These are phyloP conservation scores for Populus euphratica DNA, from an alignment of 345 rosid genomes.

Conservation along the genomic window DNA sequence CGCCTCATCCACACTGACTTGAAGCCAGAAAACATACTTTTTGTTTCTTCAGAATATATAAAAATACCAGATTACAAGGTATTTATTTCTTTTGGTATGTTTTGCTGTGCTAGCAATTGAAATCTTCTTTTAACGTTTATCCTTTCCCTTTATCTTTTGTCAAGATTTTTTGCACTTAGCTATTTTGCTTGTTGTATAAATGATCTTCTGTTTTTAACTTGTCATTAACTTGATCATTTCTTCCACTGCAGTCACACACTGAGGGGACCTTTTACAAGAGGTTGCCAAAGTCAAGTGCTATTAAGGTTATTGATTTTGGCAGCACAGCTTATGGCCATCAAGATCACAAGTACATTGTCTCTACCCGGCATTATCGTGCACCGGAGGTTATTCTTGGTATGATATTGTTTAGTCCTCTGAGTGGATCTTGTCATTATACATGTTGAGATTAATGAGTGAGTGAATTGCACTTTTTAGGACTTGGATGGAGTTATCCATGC, in stretches of 20 bases:
- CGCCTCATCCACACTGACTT: slow-evolving; percentile 61
- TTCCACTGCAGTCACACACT: slow-evolving; percentile 25
- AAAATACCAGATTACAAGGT: slow-evolving; percentile 65
- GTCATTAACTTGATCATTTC: neutral
- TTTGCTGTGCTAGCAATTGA: neutral
- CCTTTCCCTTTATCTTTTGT: neutral
- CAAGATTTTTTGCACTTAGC: neutral
- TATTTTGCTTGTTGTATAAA: neutral
- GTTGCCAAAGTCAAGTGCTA: slow-evolving; percentile 67
- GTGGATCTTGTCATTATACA: neutral
- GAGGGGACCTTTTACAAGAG: slow-evolving; percentile 46
- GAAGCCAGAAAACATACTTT: slow-evolving; percentile 67
- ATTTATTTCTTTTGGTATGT: neutral
- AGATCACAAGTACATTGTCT: slow-evolving; percentile 57
- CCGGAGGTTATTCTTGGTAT: slow-evolving; percentile 74
- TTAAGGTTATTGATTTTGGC: slow-evolving; percentile 75
- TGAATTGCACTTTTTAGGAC: slow-evolving; percentile 40
- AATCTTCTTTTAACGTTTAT: slow-evolving; percentile 4
- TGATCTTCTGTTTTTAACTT: slow-evolving; percentile 5
- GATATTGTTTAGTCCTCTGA: neutral
- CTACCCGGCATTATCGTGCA: slow-evolving; percentile 76
- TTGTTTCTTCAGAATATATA: slow-evolving; percentile 55
- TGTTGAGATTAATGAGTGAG: slow-evolving; percentile 2
- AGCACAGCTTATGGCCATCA: slow-evolving; percentile 61
- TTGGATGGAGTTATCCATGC: slow-evolving; percentile 69